Base-by-base conservation (phyloP, 2,329 filamentous ascomycete species). In the Metarhizium humberi region DNA sequence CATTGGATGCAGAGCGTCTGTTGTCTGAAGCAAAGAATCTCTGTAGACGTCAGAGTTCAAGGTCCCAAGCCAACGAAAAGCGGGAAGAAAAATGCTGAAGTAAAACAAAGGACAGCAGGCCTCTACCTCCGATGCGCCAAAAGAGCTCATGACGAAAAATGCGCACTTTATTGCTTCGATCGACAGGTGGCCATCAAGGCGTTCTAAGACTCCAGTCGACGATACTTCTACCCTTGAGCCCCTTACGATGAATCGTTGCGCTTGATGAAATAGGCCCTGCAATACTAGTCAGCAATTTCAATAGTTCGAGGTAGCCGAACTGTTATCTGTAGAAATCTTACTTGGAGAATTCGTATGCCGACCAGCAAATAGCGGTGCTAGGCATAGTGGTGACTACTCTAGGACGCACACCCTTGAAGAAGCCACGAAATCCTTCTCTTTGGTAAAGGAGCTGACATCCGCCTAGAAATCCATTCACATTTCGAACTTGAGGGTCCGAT, bases 361-460 rank as follows among this genome's bases (percentile, higher is more conserved):
- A 94, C 94, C 94, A 99, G 79, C 94, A 99, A 67, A 99, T 99
- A n/a, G 94, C 94, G 38, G 94, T 99, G 74, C 92, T 96, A 20
- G 94, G 94, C 88, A 97, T 97, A 1, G 94, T 96, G 11, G 92
- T 96, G 59, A 99, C 85, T 50, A 99, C 87, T 66, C 94, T 81
- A 50, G 94, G 94, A 64, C 88, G 86, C 68, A 96, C 82, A 47
- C 94, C 94, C 68, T 95, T 92, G 75, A 96, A 92, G 73, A 97
- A 99, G 3, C 94, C 94, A 55, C 77, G 78, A 65, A 88, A 79
- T 40, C 94, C 94, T 68, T 95, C 92, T 66, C 92, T 84, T 64
- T 83, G 81, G 70, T 91, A 88, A 60, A 96, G 85, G 57, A 96
- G 84, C 59, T 80, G 79, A 59, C 90, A 92, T 7, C 91, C 92